Evolutionary conservation across 805 yeast genomes (phyloP).

Genomic region (Saccharomycopsis guyanensis): DNA sequence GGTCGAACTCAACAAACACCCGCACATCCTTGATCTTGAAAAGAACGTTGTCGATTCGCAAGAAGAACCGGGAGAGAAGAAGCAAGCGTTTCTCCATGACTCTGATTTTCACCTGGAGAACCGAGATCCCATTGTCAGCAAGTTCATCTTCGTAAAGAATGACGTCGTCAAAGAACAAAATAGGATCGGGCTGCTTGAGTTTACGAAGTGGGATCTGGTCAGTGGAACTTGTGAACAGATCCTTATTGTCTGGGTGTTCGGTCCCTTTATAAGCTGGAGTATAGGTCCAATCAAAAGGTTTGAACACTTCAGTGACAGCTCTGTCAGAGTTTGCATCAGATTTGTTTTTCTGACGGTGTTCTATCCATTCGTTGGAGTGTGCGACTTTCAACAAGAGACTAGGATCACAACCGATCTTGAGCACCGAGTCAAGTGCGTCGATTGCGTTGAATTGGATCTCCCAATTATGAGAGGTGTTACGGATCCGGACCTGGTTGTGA

Average conservation of each 20-base stretch:
- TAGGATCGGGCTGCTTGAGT: slow-evolving; percentile 71
- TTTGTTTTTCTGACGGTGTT: slow-evolving; percentile 30
- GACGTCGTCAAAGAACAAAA: slow-evolving; percentile 82
- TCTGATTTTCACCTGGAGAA: slow-evolving; percentile 69
- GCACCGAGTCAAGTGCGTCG: slow-evolving; percentile 61
- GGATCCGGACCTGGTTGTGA: slow-evolving; percentile 55
- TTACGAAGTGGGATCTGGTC: slow-evolving; percentile 59
- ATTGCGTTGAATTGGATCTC: slow-evolving; percentile 62
- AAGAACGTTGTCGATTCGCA: slow-evolving; percentile 85
- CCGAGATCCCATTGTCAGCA: slow-evolving; percentile 90
- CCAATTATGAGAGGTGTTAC: slow-evolving; percentile 34
- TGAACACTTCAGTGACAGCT: slow-evolving; percentile 33
- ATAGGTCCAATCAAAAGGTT: slow-evolving; percentile 96
- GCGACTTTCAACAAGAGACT: slow-evolving; percentile 58
- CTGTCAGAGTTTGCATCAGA: not conserved
- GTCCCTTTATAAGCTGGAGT: slow-evolving; percentile 72
- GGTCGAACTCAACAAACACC: slow-evolving; percentile 67
- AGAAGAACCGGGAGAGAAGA: slow-evolving; percentile 65
- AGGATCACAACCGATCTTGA: slow-evolving; percentile 34
- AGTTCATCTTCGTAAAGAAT: slow-evolving; percentile 88
- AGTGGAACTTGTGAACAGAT: slow-evolving; percentile 25
- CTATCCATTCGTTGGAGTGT: slow-evolving; percentile 79
- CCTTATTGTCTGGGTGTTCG: slow-evolving; percentile 18
- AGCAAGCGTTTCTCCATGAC: slow-evolving; percentile 82
- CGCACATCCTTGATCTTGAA: slow-evolving; percentile 82